Evolutionary conservation across 306 rosid genomes (phyloP).

Genomic region (Cyclanthera cordifolia): DNA sequence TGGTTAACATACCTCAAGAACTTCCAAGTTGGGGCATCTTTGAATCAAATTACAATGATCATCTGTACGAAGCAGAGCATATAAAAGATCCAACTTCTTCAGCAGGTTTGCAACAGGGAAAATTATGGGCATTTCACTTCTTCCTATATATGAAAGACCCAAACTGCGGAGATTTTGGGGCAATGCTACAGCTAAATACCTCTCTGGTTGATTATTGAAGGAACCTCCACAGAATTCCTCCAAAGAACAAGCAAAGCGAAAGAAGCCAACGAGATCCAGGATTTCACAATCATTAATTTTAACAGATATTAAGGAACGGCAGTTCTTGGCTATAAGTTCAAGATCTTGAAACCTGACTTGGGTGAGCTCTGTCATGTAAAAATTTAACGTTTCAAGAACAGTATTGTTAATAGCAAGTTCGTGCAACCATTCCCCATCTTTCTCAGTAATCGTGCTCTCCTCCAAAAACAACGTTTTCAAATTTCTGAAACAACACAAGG

Average conservation of each 20-base stretch:
- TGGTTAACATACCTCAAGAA: slow-evolving; percentile 54
- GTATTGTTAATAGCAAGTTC: slow-evolving; percentile 76
- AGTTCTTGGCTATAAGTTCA: slow-evolving; percentile 70
- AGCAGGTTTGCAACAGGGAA: slow-evolving; percentile 58
- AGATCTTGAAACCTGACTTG: slow-evolving; percentile 54
- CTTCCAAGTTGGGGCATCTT: slow-evolving; percentile 77
- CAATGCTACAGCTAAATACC: slow-evolving; percentile 34
- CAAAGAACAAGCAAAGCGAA: slow-evolving; percentile 42
- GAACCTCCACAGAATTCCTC: slow-evolving; percentile 91
- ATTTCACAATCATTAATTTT: slow-evolving; percentile 72
- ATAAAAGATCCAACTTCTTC: slow-evolving; percentile 74
- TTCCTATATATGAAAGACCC: slow-evolving; percentile 73
- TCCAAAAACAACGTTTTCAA: slow-evolving; percentile 73
- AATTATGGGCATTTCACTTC: slow-evolving; percentile 58
- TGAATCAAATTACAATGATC: slow-evolving; percentile 79
- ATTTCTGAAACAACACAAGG: slow-evolving; percentile 33
- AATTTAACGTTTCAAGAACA: slow-evolving; percentile 69
- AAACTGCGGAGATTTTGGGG: slow-evolving; percentile 50
- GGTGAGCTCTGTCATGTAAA: slow-evolving; percentile 65
- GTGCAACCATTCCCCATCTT: slow-evolving; percentile 75
- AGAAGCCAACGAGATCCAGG: slow-evolving; percentile 53
- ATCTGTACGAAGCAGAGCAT: slow-evolving; percentile 74
- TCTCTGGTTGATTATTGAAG: slow-evolving; percentile 46
- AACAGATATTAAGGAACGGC: slow-evolving; percentile 59
- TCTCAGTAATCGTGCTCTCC: slow-evolving; percentile 53